A percentile compares a stretch with the other conserved stretches of the same genome.
Evolutionary conservation across 2,329 filamentous ascomycete genomes (phyloP).

Genomic region (Cladobotryum protrusum): DNA sequence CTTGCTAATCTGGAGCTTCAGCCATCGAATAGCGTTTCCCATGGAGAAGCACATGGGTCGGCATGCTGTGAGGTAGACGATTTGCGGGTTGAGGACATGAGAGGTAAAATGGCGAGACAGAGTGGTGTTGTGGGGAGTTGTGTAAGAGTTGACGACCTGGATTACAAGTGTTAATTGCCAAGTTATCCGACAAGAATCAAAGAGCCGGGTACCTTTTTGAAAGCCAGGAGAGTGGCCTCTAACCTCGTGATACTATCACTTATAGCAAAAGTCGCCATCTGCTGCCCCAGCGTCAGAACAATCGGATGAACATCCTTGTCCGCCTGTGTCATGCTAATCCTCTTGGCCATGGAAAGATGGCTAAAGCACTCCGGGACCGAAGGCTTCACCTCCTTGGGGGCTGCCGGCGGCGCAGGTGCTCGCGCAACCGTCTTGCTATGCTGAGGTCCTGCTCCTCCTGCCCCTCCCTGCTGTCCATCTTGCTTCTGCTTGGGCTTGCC

Average conservation of each 20-base stretch:
- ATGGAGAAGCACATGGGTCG: constrained; percentile 95
- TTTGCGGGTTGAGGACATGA: constrained; percentile 87
- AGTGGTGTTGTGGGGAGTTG: constrained; percentile 75
- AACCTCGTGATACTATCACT: constrained; percentile 85
- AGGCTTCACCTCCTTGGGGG: constrained; percentile 48
- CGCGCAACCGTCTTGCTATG: constrained; percentile 30
- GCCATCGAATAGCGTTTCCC: constrained; percentile 91
- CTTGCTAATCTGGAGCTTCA: constrained; percentile 88
- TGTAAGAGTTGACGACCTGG: constrained; percentile 87
- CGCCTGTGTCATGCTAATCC: constrained; percentile 50
- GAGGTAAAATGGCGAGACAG: constrained; percentile 86
- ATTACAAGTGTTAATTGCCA: background rate
- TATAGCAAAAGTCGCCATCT: constrained; percentile 83
- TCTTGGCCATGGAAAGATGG: constrained; percentile 66
- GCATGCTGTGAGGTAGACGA: constrained; percentile 88
- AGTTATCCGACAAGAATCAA: background rate
- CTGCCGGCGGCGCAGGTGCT: constrained; percentile 25
- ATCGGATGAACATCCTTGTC: constrained; percentile 79
- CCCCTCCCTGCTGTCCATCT: constrained; percentile 29
- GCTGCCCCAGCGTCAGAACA: constrained; percentile 77
- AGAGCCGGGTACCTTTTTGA: constrained; percentile 61
- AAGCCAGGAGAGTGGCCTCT: constrained; percentile 79
- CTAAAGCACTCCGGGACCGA: constrained; percentile 69
- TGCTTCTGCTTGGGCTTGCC: constrained; percentile 43
- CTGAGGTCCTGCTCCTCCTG: constrained; percentile 15